These are phyloP conservation scores for Calonectria hongkongensis DNA, from an alignment of 2,329 filamentous ascomycete species.

Conservation along the genomic window DNA sequence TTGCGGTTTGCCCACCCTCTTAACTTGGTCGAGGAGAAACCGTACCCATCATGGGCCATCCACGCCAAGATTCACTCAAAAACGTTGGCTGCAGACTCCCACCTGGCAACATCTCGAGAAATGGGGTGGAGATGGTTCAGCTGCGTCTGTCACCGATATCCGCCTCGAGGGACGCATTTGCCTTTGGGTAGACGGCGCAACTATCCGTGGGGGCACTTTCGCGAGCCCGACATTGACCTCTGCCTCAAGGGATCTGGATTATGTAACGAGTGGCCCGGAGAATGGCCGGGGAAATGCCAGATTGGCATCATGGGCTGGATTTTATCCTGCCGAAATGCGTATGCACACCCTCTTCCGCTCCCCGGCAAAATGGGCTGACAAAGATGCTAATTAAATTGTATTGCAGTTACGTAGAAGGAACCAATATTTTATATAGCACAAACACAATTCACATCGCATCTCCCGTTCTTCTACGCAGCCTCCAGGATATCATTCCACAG, in stretches of 20 bases:
- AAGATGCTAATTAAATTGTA: slow-evolving; percentile 1
- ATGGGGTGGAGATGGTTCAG: slow-evolving; percentile 53
- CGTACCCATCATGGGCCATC: slow-evolving; percentile 27
- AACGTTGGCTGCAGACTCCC: slow-evolving; percentile 23
- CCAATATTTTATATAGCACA: slow-evolving; percentile 53
- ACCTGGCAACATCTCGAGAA: slow-evolving; percentile 34
- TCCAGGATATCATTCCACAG: slow-evolving; percentile 41
- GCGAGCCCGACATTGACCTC: slow-evolving; percentile 42
- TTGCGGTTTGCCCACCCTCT: slow-evolving; percentile 47
- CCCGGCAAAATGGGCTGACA: not conserved
- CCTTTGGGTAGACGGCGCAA: slow-evolving; percentile 42
- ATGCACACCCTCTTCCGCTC: slow-evolving; percentile 13
- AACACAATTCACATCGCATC: slow-evolving; percentile 54
- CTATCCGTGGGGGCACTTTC: slow-evolving; percentile 37
- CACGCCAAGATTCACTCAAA: slow-evolving; percentile 37
- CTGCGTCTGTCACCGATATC: slow-evolving; percentile 53
- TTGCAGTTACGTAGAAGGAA: slow-evolving; percentile 53
- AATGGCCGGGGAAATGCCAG: slow-evolving; percentile 43
- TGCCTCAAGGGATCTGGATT: slow-evolving; percentile 39
- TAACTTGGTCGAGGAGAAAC: slow-evolving; percentile 33
- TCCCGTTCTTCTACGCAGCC: slow-evolving; percentile 41
- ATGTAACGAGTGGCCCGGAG: slow-evolving; percentile 44
- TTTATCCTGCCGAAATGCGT: slow-evolving; percentile 54
- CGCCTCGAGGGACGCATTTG: slow-evolving; percentile 32
- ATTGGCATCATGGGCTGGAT: slow-evolving; percentile 58